Conservation (phyloP, 2,329 filamentous ascomycete species). For the Xylariales sp. region DNA sequence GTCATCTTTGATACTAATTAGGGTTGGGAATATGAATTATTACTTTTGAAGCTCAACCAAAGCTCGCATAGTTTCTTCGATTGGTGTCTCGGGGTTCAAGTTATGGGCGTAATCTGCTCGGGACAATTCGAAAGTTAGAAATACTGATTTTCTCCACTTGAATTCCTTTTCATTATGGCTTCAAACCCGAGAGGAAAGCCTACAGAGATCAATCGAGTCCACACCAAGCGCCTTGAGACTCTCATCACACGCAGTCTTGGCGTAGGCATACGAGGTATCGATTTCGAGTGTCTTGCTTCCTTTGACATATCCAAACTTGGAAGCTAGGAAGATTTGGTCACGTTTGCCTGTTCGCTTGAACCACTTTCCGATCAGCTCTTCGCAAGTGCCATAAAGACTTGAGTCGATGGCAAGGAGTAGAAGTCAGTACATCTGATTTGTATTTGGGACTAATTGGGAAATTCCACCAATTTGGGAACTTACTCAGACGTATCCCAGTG, state of each 20-base stretch:
- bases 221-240: constrained; percentile 35
- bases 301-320: constrained; percentile 41
- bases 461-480: too few species aligned
- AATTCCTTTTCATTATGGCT: too few species aligned
- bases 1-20: not conserved
- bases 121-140: too few species aligned
- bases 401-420: too few species aligned
- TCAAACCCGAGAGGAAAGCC: too few species aligned
- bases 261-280: constrained; percentile 34
- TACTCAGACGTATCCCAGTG: constrained; percentile 37
- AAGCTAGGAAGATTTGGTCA: constrained; percentile 45
- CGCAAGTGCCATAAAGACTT: constrained; percentile 38
- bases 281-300: constrained; percentile 15
- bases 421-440: too few species aligned
- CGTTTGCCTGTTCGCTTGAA: constrained; percentile 38
- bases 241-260: constrained; percentile 31
- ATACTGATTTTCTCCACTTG: too few species aligned
- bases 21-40: constrained; percentile 3
- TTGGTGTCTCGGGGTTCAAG: constrained; percentile 33
- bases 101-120: constrained; percentile 42
- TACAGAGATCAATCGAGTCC: constrained; percentile 41
- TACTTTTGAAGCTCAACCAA: constrained; percentile 36
- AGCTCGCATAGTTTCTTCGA: constrained; percentile 42
- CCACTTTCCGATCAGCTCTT: constrained; percentile 44
- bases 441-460: too few species aligned